Evolutionary conservation across 345 rosid species (phyloP).

Genomic region (Citrus australasica): DNA sequence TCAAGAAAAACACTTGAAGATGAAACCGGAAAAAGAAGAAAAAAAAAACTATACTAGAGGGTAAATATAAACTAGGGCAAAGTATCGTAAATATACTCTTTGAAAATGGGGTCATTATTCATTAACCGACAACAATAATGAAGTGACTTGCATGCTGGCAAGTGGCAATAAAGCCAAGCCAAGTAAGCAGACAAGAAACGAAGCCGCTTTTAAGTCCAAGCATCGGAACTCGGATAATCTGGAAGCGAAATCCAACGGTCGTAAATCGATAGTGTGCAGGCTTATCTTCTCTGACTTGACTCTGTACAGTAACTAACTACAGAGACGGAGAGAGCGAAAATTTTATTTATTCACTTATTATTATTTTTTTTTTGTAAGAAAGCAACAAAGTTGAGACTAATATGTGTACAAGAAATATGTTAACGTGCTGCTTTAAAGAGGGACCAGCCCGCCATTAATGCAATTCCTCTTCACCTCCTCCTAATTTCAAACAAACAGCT

Average conservation of each 20-base stretch:
- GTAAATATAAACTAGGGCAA: too few relatives aligned
- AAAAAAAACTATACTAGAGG: too few relatives aligned
- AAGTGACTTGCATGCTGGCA: neutral
- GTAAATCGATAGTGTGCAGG: slow-evolving; percentile 21
- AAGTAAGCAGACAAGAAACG: neutral
- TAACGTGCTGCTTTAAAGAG: slow-evolving; percentile 17
- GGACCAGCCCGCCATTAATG: slow-evolving; percentile 44
- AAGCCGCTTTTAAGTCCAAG: neutral
- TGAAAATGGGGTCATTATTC: too few relatives aligned
- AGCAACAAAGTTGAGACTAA: neutral
- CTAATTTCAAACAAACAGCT: neutral
- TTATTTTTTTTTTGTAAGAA: too few relatives aligned
- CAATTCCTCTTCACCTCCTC: slow-evolving; percentile 13
- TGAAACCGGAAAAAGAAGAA: too few relatives aligned
- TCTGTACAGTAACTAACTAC: neutral
- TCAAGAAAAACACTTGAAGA: too few relatives aligned
- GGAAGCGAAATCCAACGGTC: slow-evolving; percentile 37
- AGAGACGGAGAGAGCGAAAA: too few relatives aligned
- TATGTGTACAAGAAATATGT: neutral
- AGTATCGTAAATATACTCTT: neutral
- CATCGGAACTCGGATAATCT: neutral
- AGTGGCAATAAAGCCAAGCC: neutral
- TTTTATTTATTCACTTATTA: too few relatives aligned
- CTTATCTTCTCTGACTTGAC: slow-evolving; percentile 28
- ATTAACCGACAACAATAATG: neutral